These are phyloP conservation scores for Leccinellum albellum DNA, from an alignment of 768 basidiomycete species.

Conservation along the genomic window DNA sequence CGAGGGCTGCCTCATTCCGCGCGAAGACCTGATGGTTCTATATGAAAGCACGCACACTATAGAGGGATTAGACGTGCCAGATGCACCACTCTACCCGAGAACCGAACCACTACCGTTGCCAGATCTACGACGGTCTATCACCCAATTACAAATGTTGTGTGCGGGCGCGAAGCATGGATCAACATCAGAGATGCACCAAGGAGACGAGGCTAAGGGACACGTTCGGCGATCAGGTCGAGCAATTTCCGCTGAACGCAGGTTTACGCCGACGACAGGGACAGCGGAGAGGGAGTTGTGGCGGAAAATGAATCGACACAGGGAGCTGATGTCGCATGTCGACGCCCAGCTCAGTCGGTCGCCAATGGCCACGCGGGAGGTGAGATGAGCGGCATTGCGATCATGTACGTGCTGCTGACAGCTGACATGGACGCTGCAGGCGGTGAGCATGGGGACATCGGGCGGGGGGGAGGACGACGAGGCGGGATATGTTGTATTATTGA, in stretches of 20 bases:
- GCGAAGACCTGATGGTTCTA: conserved; percentile 39
- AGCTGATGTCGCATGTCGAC: conserved; percentile 54
- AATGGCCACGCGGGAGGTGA: conserved; percentile 40
- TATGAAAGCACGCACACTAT: conserved; percentile 37
- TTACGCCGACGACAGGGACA: conserved; percentile 9
- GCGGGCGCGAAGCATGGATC: conserved; percentile 32
- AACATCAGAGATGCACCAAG: conserved; percentile 26
- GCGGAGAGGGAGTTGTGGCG: conserved; percentile 25
- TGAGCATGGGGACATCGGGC: conserved; percentile 17
- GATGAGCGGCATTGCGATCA: conserved; percentile 2
- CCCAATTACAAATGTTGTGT: conserved; percentile 56
- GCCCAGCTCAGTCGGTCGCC: conserved; percentile 41
- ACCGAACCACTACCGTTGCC: conserved; percentile 29
- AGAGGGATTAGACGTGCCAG: conserved; percentile 29
- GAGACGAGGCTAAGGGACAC: conserved; percentile 28
- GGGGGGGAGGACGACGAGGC: conserved; percentile 53
- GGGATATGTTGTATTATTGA: conserved; percentile 45
- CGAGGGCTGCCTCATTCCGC: conserved; percentile 50
- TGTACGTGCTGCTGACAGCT: conserved; percentile 1
- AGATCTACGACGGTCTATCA: conserved; percentile 68
- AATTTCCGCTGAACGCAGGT: conserved; percentile 33
- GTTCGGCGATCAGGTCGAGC: conserved; percentile 27
- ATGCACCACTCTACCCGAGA: conserved; percentile 33
- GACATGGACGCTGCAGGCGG: conserved; percentile 13
- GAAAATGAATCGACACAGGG: conserved; percentile 33